Conservation (phyloP, 345 rosid species). For the Hibiscus tridactylites region DNA sequence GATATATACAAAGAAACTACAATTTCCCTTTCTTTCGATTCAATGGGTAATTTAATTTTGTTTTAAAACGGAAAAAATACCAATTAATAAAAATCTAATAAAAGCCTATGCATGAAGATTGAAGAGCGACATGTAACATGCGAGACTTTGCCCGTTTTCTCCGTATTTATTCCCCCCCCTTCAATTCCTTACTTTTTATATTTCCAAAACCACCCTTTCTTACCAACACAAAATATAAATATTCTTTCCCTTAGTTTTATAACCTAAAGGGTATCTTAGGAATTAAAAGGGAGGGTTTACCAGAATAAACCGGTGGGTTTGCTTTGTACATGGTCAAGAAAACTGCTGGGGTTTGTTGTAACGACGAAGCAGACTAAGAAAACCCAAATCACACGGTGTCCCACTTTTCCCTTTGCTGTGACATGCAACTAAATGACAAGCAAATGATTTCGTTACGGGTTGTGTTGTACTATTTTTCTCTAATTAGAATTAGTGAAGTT, state of each 20-base stretch:
- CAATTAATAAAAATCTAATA: slow-evolving; percentile 18
- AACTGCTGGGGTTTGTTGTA: slow-evolving; percentile 34
- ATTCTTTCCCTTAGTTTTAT: not conserved
- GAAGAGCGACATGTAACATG: slow-evolving; percentile 68
- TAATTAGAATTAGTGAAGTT: too few relatives aligned
- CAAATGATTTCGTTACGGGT: too few relatives aligned
- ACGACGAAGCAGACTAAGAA: slow-evolving; percentile 22
- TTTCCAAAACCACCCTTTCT: not conserved
- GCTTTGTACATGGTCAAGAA: slow-evolving; percentile 14
- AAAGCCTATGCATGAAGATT: slow-evolving; percentile 52
- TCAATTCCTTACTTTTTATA: not conserved
- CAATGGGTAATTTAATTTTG: slow-evolving; percentile 11
- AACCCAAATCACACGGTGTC: not conserved
- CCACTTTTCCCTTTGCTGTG: too few relatives aligned
- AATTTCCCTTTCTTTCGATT: not conserved
- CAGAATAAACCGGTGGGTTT: slow-evolving; percentile 21
- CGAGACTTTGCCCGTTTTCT: slow-evolving; percentile 70
- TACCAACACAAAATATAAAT: not conserved
- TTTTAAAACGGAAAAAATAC: slow-evolving; percentile 21
- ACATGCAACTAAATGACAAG: too few relatives aligned
- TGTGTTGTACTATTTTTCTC: too few relatives aligned
- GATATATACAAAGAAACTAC: slow-evolving; percentile 21
- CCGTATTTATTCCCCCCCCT: slow-evolving; percentile 32
- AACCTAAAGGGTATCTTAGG: slow-evolving; percentile 16
- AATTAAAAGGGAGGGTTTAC: slow-evolving; percentile 11